Percentiles rank a stretch among this genome's conserved stretches.
Evolutionary conservation across 768 basidiomycete genomes (phyloP).

Genomic region (Rhizopogon vesiculosus): DNA sequence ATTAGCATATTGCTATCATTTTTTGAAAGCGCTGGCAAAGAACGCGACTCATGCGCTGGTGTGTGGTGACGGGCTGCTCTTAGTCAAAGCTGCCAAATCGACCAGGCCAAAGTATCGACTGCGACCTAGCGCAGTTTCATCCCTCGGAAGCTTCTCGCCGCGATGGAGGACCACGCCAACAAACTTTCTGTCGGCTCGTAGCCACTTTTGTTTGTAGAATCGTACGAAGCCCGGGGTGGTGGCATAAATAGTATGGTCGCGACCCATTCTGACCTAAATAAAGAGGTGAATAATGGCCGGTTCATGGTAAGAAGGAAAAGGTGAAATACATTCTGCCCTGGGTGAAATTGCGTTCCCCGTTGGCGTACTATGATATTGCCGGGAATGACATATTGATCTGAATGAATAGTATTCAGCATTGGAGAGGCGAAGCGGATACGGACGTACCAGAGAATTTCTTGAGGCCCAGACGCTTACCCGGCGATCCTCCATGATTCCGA

Average conservation of each 20-base stretch:
- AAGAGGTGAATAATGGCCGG: conserved; percentile 4
- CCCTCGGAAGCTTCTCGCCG: conserved; percentile 83
- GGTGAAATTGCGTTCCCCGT: conserved; percentile 87
- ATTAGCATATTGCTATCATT: background rate
- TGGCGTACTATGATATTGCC: conserved; percentile 97
- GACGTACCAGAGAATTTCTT: conserved; percentile 91
- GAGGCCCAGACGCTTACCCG: conserved; percentile 89
- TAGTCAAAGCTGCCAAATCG: conserved; percentile 43
- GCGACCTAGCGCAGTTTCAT: conserved; percentile 67
- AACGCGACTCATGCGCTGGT: conserved; percentile 2
- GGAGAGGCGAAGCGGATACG: background rate
- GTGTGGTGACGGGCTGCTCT: conserved; percentile 8
- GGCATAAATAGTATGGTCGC: conserved; percentile 94
- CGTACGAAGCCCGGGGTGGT: conserved; percentile 87
- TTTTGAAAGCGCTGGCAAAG: background rate
- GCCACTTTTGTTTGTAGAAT: conserved; percentile 83
- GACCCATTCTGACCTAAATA: conserved; percentile 78
- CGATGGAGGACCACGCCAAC: conserved; percentile 81
- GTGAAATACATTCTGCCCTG: conserved; percentile 81
- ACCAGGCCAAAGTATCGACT: conserved; percentile 83
- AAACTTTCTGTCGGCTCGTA: conserved; percentile 69
- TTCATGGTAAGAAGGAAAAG: background rate
- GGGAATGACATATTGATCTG: conserved; percentile 88
- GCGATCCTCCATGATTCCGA: conserved; percentile 88
- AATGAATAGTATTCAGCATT: conserved; percentile 5